Evolutionary conservation across 352 stramenopile genomes (phyloP), one percentile per base, ranked within the genome.

Genomic region (Aphanomyces stellatus): DNA sequence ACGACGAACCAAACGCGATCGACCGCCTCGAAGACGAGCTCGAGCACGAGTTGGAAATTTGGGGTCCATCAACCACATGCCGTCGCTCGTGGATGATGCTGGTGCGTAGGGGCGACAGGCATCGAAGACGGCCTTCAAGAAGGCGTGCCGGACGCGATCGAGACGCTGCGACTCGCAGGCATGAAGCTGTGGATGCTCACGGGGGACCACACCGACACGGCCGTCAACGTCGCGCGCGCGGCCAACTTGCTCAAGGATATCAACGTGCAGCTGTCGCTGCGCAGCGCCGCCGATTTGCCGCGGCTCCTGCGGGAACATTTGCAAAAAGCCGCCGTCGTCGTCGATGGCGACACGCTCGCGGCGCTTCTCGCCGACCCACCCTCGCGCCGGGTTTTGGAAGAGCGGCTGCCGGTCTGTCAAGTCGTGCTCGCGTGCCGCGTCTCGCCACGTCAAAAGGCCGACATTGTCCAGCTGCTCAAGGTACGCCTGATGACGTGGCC

Each of bases 141-240:
- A 35, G 81, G 83, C 31, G 96, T 99, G 5, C 91, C 94, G 5
- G 79, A 95, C 68, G 90, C 94, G 13, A 98, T 99, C 68, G 80
- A 84, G 15, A 91, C 92, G 11, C 78, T 99, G 0, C 82, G 76
- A 27, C 88, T 96, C 22, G 96, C 96, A n/a, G 95, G 95, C 13
- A 98, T 99, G 68, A 98, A 98, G 75, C 82, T 99, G 28, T 99
- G 95, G 95, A 92, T 99, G 30, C 80, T 99, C 17, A 99, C 97
- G 6, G 97, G 97, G 33, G 97, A 99, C 72, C 98, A 98, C 51
- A 80, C 96, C 55, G 97, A 98, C 71, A 99, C 97, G 2, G 97
- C 97, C 1, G 93, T 99, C 65, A 98, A 99, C 75, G 99, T 99
- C 56, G 96, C 88, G 17, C 94, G 97, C 49, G 93, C 92, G 0